Conservation (phyloP, 352 stramenopile genomes). For the Globisporangium perplexum region DNA sequence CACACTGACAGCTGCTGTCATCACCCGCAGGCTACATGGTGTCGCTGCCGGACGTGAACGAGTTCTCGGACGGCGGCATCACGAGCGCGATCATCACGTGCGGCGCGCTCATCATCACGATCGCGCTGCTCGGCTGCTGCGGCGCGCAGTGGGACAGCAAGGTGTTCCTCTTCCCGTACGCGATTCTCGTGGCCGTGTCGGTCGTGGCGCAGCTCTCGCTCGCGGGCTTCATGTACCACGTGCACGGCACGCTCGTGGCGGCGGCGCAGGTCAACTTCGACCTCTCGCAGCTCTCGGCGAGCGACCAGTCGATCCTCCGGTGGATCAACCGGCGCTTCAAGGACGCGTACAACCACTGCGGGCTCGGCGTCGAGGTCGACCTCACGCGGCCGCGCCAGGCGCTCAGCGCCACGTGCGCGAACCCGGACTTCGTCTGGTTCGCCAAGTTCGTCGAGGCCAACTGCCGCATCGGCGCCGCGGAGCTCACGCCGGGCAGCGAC, state of each 20-base stretch:
- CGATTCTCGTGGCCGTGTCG: slow-evolving; percentile 71
- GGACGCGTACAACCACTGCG: slow-evolving; percentile 68
- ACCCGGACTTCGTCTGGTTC: slow-evolving; percentile 66
- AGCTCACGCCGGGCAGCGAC: slow-evolving; percentile 47
- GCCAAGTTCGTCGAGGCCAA: slow-evolving; percentile 64
- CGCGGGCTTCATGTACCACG: slow-evolving; percentile 74
- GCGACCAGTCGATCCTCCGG: slow-evolving; percentile 57
- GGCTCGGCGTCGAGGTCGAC: slow-evolving; percentile 59
- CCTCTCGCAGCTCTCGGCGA: slow-evolving; percentile 39
- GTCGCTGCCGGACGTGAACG: slow-evolving; percentile 67
- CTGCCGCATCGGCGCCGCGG: slow-evolving; percentile 49
- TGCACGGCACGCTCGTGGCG: slow-evolving; percentile 64
- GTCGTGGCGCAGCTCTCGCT: slow-evolving; percentile 74
- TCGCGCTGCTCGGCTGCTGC: slow-evolving; percentile 72
- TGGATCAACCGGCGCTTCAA: slow-evolving; percentile 81
- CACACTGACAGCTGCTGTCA: background rate
- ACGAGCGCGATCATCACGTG: slow-evolving; percentile 77
- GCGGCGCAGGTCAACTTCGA: slow-evolving; percentile 70
- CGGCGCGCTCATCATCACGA: slow-evolving; percentile 69
- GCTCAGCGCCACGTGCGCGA: slow-evolving; percentile 48
- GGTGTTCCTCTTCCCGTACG: slow-evolving; percentile 80
- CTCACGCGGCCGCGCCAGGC: slow-evolving; percentile 30
- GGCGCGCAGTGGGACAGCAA: slow-evolving; percentile 85
- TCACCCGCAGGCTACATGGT: slow-evolving; percentile 61
- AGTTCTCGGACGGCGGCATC: slow-evolving; percentile 77